Base-by-base conservation (phyloP, 768 basidiomycete species). In the Kwoniella newhampshirensis region DNA sequence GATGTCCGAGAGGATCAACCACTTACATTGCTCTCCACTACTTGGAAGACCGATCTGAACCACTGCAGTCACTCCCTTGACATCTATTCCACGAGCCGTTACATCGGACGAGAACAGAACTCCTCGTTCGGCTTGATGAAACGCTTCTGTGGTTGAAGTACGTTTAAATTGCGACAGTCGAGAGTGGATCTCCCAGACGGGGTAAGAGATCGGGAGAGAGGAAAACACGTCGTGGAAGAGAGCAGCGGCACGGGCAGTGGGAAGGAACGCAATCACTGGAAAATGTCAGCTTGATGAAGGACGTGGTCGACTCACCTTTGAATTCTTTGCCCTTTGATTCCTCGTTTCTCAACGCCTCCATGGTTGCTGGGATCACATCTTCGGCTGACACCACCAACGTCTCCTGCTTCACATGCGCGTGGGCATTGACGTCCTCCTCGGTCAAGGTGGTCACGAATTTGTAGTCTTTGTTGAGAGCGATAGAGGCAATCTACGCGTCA, bases 221-320 rank as follows among this genome's bases (percentile, higher is more conserved):
- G 51, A 40, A 40, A 74, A 74, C 63, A 81, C 54, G 42, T 75
- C 64, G 36, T 62, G 63, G n/a, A 81, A 72, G 40, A 84, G 73
- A 6, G 77, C 78, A 1, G 83, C 82, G 8, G 82, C 82, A 51
- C 83, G 80, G 6, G 86, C 85, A 5, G 86, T 87, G n/a, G 85
- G 83, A 41, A 84, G 81, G 78, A 87, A 87, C 5, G 83, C 78
- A 73, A 87, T 85, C 15, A 80, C 68, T 71, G n/a, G n/a, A n/a
- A 37, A 1, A 28, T 18, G 32, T 61, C n/a, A 58, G 59, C 48
- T 6, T 8, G 25, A 17, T 15, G 23, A 47, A 25, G 25, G 40
- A 18, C 6, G 21, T 1, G 2, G 17, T 21, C n/a, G 45, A 62
- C 63, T 41, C 45, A 71, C 69, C 67, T 48, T 74, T 72, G 57